Percentiles rank a stretch among this genome's conserved stretches.
Conservation (phyloP, 805 yeast genomes). For the Metschnikowia cubensis region DNA sequence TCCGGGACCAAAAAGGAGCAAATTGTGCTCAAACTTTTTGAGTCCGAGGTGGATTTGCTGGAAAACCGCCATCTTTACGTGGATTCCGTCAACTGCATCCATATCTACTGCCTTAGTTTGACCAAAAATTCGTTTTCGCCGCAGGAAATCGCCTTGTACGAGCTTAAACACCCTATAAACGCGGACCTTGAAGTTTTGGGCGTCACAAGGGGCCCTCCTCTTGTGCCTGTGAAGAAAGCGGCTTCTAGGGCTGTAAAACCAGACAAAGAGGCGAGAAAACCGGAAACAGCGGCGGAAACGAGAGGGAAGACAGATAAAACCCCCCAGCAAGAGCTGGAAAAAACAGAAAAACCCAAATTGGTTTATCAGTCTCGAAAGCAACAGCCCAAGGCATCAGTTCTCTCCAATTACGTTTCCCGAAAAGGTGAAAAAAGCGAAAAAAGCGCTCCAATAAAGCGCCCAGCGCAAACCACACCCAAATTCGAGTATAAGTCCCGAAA, state of each 20-base stretch:
- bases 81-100: slow-evolving; percentile 29
- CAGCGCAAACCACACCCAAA: slow-evolving; percentile 3
- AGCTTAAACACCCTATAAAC: slow-evolving; percentile 12
- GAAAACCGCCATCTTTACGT: slow-evolving; percentile 23
- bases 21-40: slow-evolving; percentile 20
- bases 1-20: slow-evolving; percentile 28
- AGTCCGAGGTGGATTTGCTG: slow-evolving; percentile 22
- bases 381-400: slow-evolving; percentile 8
- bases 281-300: neutral
- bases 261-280: neutral
- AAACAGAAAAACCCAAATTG: slow-evolving; percentile 7
- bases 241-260: too few species aligned
- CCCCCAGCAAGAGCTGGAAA: neutral
- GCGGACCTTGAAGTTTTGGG: slow-evolving; percentile 19
- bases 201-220: slow-evolving; percentile 30
- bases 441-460: neutral
- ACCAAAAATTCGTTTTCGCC: slow-evolving; percentile 11
- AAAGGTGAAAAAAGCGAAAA: slow-evolving; percentile 12
- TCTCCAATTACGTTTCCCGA: slow-evolving; percentile 16
- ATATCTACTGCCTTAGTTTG: slow-evolving; percentile 36
- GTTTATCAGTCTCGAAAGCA: slow-evolving; percentile 16
- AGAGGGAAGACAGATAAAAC: neutral
- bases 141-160: slow-evolving; percentile 15
- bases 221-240: neutral
- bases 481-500: slow-evolving; percentile 37